Percentiles rank a stretch among this genome's conserved stretches.
Evolutionary conservation across 169 alveolate genomes (phyloP).

Genomic region (Plasmodium vinckei): DNA sequence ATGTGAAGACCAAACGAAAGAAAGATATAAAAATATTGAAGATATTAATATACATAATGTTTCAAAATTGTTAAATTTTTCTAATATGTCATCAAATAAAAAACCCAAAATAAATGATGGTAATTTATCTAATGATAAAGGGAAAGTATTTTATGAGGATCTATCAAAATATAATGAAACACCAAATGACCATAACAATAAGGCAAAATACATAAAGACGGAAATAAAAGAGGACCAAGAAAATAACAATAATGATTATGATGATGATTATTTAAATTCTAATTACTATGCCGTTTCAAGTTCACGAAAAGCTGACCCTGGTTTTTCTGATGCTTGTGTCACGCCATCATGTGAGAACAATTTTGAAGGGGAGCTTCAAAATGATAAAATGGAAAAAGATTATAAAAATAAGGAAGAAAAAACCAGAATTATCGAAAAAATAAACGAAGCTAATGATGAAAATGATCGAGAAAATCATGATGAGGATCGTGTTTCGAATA

Average conservation of each 20-base stretch:
- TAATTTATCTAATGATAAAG: not conserved
- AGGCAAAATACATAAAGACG: slow-evolving; percentile 1
- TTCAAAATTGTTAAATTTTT: not conserved
- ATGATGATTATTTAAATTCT: slow-evolving; percentile 19
- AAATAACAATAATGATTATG: slow-evolving; percentile 4
- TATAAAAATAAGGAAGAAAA: not conserved
- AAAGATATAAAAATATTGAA: not conserved
- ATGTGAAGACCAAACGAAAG: not conserved
- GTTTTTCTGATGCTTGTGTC: slow-evolving; percentile 16
- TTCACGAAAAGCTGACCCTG: slow-evolving; percentile 36
- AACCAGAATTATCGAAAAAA: not conserved
- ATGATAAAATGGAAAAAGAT: not conserved
- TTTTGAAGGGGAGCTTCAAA: slow-evolving; percentile 2
- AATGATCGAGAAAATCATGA: not conserved
- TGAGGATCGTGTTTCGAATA: not conserved
- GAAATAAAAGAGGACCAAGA: not conserved
- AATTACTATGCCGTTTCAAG: slow-evolving; percentile 15
- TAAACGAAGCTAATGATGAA: slow-evolving; percentile 1
- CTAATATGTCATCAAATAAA: not conserved
- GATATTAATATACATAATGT: not conserved
- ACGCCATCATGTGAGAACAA: slow-evolving; percentile 12
- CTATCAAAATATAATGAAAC: not conserved
- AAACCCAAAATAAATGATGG: not conserved
- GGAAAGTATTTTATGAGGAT: not conserved
- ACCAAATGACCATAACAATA: slow-evolving; percentile 2